Evolutionary conservation across 306 rosid genomes (phyloP), one percentile per base, ranked within the genome.

Genomic region (Dryas drummondii): DNA sequence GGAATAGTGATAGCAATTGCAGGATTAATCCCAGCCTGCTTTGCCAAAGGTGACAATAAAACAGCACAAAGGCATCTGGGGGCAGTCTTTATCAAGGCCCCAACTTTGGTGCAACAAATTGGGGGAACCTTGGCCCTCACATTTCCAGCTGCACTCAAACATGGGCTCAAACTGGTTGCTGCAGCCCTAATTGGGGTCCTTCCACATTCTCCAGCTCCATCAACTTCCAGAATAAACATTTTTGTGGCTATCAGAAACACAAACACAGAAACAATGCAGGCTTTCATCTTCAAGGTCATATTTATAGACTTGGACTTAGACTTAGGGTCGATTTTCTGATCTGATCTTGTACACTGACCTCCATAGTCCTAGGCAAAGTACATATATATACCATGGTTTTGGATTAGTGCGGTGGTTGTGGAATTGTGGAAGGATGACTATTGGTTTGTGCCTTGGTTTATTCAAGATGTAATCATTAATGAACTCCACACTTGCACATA

Each of bases 31-130:
- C 88, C 88, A 0, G 91, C 96, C 63, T 89, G 86, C 81, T 88
- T 91, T 3, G 96, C 92, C 79, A 93, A 59, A 66, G 98, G 97
- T 5, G 98, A 93, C 62, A 93, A 65, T 63, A 93, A 64, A 70
- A 93, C 96, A 40, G 92, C 91, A 49, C 98, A 93, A 1, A 93
- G 92, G 69, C 98, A 93, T 54, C 37, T 89, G 6, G 97, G 97
- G 13, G 91, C 32, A 42, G 75, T 84, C 37, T 78, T 85, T 4
- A 93, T 74, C 89, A 93, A 67, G 63, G 90, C 90, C 15, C 83
- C 81, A 52, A 91, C 89, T 81, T 83, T 89, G 71, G 85, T 51
- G 51, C 97, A 93, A 70, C 98, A 93, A 7, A 87, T 78, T 26
- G 87, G 82, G 4, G 97, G 81, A 58, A 88, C 97, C 79, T 78